Base-by-base conservation (phyloP, 2,329 filamentous ascomycete genomes). In the Chaetomiaceae sp. region DNA sequence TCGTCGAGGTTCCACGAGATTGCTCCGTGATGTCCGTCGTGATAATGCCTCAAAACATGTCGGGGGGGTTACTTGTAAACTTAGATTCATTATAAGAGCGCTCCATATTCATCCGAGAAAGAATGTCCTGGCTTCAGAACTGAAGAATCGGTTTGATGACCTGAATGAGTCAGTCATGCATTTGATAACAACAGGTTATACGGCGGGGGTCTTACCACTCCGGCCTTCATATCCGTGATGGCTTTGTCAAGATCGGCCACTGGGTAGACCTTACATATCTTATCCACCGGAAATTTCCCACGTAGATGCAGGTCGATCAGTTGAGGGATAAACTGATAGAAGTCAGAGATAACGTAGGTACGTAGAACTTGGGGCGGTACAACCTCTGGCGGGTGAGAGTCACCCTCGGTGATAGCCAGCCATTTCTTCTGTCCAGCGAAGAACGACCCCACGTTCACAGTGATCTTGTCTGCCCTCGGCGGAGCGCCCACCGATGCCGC, bases 261-360 rank as follows among this genome's bases (percentile, higher is more conserved):
- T 0, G 58, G 51, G 47, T 66, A 67, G 1, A 60, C 52, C 27
- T 54, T 58, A 42, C 57, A 60, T 29, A 67, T 50, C 36, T 55
- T 64, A 15, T 66, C 62, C 11, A 67, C 51, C 0, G 63, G 63
- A 40, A 66, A 67, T 22, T 56, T 60, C 2, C 63, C 64, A 32
- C 58, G 47, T 15, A 53, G 56, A 32, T 65, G 63, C 14, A 63
- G 52, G 33, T 57, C 48, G 32, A 65, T 56, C 12, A 66, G 46
- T 29, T 59, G 47, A 0, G 64, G 64, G 19, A 66, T 56, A 49
- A 65, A 58, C 60, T 66, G 36, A 11, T n/a, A 11, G 12, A 17
- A 14, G 32, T 47, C 29, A 47, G 46, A n/a, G 38, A 6, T 11
- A 12, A 15, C 3, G 4, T 14, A 9, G 9, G 14, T 29, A 7